Evolutionary conservation across 495 filamentous ascomycete species (phyloP), one percentile per base, ranked within the genome.

Genomic region (Penicillium manginii): DNA sequence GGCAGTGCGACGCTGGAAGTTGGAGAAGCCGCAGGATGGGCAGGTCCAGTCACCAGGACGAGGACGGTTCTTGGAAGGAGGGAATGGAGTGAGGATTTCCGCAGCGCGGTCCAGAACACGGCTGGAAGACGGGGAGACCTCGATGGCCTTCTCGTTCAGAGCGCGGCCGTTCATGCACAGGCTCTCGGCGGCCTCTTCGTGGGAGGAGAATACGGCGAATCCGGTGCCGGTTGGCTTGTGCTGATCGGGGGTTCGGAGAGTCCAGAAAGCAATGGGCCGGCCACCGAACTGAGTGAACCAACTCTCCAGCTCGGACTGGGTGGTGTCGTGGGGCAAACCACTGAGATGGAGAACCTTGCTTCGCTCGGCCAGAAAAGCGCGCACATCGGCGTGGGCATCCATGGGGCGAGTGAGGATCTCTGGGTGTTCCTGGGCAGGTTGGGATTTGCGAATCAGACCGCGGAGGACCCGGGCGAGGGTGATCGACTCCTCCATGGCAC

Each of bases 221-320:
- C 94, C 94, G 43, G 93, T 93, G 18, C 94, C 94, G 8, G 93
- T 98, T 18, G 94, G 94, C 80, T 98, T 98, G 78, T 97, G 93
- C 73, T 98, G 94, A 73, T 98, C 94, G 11, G 94, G 94, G 19
- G 94, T 98, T 42, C 94, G 91, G 52, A 98, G 81, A 18, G 94
- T 98, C 93, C 93, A 98, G 76, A 98, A 98, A 19, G 93, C 93
- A 78, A 98, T 98, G n/a, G 94, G 94, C 17, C 94, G 90, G 43
- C 94, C 94, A 55, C 94, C 93, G 66, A 96, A 98, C 70, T 98
- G 94, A 22, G 94, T 98, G 73, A 97, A 98, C 94, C 94, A 98
- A 73, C 91, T 96, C 78, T 98, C 94, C 33, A 98, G 81, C 74
- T 98, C 94, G 15, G 92, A 97, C 76, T 98, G 94, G 2, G 94